Conservation (phyloP, 257 asterid species). For the Scutellaria barbata region DNA sequence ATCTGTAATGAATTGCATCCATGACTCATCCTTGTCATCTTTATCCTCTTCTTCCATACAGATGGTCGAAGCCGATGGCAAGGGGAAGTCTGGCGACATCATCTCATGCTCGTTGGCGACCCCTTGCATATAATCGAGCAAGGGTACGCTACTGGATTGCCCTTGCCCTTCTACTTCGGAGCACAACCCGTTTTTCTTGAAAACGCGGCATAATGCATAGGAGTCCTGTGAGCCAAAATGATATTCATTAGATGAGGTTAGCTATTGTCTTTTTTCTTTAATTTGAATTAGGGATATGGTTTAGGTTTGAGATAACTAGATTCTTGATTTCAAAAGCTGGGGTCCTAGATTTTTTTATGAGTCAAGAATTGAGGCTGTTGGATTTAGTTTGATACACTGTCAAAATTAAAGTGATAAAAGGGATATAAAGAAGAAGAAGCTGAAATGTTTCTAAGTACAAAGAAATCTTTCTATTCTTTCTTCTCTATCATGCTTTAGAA, state of each 20-base stretch:
- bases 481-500: constrained; percentile 23
- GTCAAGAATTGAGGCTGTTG: constrained; percentile 71
- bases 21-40: constrained; percentile 82
- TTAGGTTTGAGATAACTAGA: constrained; percentile 26
- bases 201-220: constrained; percentile 89
- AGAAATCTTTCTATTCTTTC: constrained; percentile 38
- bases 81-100: constrained; percentile 72
- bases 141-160: constrained; percentile 60
- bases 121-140: constrained; percentile 62
- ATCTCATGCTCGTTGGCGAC: constrained; percentile 59
- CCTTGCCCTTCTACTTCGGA: constrained; percentile 82
- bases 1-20: constrained; percentile 97
- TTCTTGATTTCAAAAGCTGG: constrained; percentile 40
- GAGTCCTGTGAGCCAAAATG: constrained; percentile 62
- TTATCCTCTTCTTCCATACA: constrained; percentile 72
- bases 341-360: constrained; percentile 34
- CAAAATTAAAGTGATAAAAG: constrained; percentile 43
- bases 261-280: not conserved
- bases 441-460: constrained; percentile 48
- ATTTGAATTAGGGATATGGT: not conserved
- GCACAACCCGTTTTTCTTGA: constrained; percentile 92
- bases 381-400: constrained; percentile 47
- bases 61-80: constrained; percentile 66
- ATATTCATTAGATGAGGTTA: constrained; percentile 15
- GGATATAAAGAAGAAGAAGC: constrained; percentile 39